phyloP scores from a whole-genome alignment of 2,329 filamentous ascomycete species.

The Xylaria sp. region DNA sequence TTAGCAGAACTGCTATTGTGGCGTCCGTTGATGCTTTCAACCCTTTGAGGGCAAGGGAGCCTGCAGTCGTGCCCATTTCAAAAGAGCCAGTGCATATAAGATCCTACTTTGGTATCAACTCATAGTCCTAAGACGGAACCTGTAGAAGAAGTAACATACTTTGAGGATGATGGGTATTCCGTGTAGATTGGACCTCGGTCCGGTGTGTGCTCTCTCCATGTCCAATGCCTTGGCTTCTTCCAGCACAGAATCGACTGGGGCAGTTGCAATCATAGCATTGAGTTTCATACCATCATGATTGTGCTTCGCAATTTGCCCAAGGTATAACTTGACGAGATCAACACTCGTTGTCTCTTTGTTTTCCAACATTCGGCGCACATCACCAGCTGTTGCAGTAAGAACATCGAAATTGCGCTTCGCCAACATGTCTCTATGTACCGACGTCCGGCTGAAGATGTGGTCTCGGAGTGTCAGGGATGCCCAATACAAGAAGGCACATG shows the following conservation, averaged over 20 bases:
- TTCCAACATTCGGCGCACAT: neutral
- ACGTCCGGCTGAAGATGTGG: no score
- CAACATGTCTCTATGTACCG: no score
- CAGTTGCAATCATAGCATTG: conserved; percentile 1
- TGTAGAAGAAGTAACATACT: no score
- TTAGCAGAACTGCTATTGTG: neutral
- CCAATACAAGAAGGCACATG: no score
- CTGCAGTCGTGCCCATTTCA: neutral
- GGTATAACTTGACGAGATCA: neutral
- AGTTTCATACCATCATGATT: neutral
- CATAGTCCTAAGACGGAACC: no score
- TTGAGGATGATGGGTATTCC: neutral
- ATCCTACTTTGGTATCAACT: no score
- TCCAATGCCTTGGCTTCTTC: neutral
- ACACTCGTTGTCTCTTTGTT: neutral
- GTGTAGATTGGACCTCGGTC: neutral
- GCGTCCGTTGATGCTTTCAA: neutral
- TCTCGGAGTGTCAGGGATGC: no score
- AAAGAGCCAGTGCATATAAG: neutral
- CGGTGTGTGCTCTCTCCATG: neutral
- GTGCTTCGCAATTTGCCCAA: neutral
- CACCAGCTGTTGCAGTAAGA: neutral
- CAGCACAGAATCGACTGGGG: neutral
- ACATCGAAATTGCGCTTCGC: no score
- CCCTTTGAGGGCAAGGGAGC: neutral